Evolutionary conservation across 805 yeast species (phyloP).

Genomic region (Pichia ethanolica): DNA sequence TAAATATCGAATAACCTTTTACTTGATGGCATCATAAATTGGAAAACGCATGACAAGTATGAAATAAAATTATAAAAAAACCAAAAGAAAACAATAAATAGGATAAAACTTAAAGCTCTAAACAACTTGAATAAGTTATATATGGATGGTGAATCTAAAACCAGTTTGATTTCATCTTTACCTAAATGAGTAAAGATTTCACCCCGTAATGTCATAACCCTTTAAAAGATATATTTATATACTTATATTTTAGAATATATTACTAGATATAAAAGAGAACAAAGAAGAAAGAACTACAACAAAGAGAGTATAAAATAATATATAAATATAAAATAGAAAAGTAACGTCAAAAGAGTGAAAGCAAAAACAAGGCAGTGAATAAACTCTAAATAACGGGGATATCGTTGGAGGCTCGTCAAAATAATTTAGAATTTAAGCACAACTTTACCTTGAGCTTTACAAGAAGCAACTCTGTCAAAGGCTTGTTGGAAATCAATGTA

Average conservation of each 20-base stretch:
- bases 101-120: slow-evolving; percentile 18
- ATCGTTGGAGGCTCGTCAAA: no score
- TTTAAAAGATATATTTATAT: not conserved
- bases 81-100: slow-evolving; percentile 15
- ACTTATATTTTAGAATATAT: not conserved
- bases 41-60: slow-evolving; percentile 12
- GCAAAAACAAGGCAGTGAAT: no score
- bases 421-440: not conserved
- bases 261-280: not conserved
- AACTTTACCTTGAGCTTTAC: slow-evolving; percentile 45
- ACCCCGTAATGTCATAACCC: slow-evolving; percentile 3
- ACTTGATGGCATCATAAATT: slow-evolving; percentile 19
- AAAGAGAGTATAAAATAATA: not conserved
- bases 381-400: no score
- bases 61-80: slow-evolving; percentile 13
- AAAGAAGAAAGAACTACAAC: no score
- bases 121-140: slow-evolving; percentile 8
- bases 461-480: slow-evolving; percentile 36
- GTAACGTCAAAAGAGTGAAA: not conserved
- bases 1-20: slow-evolving; percentile 15
- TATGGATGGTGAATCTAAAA: slow-evolving; percentile 1
- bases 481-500: slow-evolving; percentile 43
- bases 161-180: not conserved
- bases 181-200: slow-evolving; percentile 10
- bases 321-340: not conserved